Evolutionary conservation across 129 eudicot species (phyloP).

Genomic region (Solidago caesia): DNA sequence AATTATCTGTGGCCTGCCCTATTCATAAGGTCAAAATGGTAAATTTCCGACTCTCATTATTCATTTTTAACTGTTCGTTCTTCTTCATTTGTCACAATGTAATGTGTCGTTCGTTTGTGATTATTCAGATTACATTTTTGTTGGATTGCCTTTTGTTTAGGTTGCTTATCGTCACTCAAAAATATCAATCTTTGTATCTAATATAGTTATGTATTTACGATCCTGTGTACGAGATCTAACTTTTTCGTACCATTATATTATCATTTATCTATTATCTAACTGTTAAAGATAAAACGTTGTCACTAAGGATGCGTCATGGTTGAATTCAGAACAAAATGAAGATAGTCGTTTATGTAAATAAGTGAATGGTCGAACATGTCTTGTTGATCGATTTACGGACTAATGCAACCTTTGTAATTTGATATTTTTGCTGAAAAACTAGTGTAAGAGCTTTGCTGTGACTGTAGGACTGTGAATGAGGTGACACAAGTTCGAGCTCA

Average conservation of each 20-base stretch:
- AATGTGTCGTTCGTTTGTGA: conserved; percentile 14
- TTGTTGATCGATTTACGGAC: too few relatives aligned
- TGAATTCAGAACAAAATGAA: too few relatives aligned
- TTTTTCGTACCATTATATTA: background rate
- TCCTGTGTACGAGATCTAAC: background rate
- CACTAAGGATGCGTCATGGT: too few relatives aligned
- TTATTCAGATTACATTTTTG: conserved; percentile 20
- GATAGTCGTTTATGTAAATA: too few relatives aligned
- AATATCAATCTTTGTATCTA: background rate
- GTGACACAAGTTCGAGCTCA: too few relatives aligned
- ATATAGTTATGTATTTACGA: background rate
- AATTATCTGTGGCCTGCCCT: conserved; percentile 6
- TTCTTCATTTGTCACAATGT: background rate
- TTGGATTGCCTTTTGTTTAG: conserved; percentile 16
- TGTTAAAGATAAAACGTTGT: too few relatives aligned
- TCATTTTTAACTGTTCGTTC: conserved; percentile 20
- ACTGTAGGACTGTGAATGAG: background rate
- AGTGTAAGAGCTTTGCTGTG: background rate
- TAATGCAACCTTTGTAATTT: too few relatives aligned
- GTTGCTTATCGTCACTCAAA: background rate
- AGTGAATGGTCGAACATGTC: too few relatives aligned
- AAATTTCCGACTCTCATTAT: conserved; percentile 30
- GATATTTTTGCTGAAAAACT: too few relatives aligned
- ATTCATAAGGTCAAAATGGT: conserved; percentile 34
- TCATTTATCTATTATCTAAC: too few relatives aligned